A percentile compares a stretch with the other conserved stretches of the same genome.
Evolutionary conservation across 768 basidiomycete species (phyloP).

Genomic region (Fibroporia radiculosa): DNA sequence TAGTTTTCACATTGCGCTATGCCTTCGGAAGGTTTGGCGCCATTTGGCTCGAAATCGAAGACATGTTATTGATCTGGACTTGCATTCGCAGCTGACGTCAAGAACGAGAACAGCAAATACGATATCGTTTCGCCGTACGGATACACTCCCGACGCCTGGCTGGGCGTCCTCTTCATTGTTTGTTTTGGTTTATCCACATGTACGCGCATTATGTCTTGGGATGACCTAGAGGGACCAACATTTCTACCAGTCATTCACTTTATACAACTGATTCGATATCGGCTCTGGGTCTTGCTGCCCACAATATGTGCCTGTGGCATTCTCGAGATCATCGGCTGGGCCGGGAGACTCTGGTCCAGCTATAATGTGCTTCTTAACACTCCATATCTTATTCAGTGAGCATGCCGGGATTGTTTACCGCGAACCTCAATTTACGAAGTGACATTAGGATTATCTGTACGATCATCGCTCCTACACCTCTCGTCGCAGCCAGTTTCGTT

Average conservation of each 20-base stretch:
- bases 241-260: conserved; percentile 9
- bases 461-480: conserved; percentile 36
- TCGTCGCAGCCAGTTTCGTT: conserved; percentile 50
- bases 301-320: conserved; percentile 8
- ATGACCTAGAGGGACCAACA: not conserved
- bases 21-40: too few species aligned
- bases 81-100: not conserved
- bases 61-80: too few species aligned
- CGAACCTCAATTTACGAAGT: not conserved
- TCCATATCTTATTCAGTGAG: conserved; percentile 12
- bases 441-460: conserved; percentile 18
- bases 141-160: conserved; percentile 7
- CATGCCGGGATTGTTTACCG: not conserved
- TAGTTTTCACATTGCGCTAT: too few species aligned
- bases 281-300: conserved; percentile 11
- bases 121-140: conserved; percentile 4
- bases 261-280: conserved; percentile 5
- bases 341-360: conserved; percentile 7
- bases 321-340: conserved; percentile 12
- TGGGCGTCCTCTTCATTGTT: conserved; percentile 9
- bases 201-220: not conserved
- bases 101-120: not conserved
- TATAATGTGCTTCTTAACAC: conserved; percentile 5
- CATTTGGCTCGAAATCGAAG: too few species aligned
- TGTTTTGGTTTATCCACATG: conserved; percentile 7